Evolutionary conservation across 2,329 filamentous ascomycete species (phyloP), one percentile per base, ranked within the genome.

Genomic region (Fusarium annulatum): DNA sequence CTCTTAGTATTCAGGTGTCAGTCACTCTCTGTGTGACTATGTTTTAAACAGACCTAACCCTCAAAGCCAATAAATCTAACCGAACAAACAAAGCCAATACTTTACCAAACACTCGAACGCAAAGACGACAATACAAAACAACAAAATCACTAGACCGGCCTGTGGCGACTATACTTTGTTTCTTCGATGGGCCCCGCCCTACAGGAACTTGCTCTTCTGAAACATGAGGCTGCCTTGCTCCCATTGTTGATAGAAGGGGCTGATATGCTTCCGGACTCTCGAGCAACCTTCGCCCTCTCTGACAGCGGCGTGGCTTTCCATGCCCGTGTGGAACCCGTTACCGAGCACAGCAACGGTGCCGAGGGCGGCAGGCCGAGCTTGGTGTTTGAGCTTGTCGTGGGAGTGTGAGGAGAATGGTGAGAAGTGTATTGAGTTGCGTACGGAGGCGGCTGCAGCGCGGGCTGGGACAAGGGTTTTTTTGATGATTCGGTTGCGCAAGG

Each of bases 291-390:
- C 58, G 23, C 72, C 72, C 6, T 61, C 57, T 64, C 67, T 75
- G 42, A 69, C 72, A 9, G 63, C 71, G 23, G 62, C 63, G 26
- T 73, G 67, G 36, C 62, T 39, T 48, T 39, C 62, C 45, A 74
- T 53, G 6, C 61, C 70, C 34, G 56, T 46, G 26, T 62, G 55
- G 9, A 71, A 28, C 19, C 71, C 71, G 41, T 72, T 69, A 36
- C 76, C 76, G 21, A 75, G 63, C 42, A 77, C 67, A 28, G 76
- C 76, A 30, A 74, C 62, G n/a, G 76, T 77, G 52, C 76, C 76
- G 16, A 77, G 74, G 16, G 76, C 74, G 10, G 76, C 76, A 34
- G 76, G 76, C 26, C 45, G 52, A 28, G 52, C 58, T 53, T 74
- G 64, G 67, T 77, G 64, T 46, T 76, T 75, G 45, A 77, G 51